Evolutionary conservation across 78 protist species (phyloP).

Genomic region (Diacronema lutheri): DNA sequence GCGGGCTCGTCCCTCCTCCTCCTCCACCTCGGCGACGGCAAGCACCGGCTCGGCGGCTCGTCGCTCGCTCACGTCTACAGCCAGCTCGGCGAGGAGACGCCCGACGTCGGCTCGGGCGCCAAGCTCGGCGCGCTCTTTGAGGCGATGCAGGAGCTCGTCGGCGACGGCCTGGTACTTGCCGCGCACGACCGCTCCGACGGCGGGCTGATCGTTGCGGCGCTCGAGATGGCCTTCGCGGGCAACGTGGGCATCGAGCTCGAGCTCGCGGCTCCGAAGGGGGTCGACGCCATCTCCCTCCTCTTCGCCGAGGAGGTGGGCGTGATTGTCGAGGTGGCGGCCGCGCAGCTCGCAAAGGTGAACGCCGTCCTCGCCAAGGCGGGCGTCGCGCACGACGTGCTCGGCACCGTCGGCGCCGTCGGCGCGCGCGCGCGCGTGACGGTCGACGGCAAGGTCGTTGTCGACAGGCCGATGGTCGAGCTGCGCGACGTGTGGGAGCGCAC

Average conservation of each 20-base stretch:
- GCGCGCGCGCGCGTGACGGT: background rate
- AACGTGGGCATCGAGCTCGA: conserved; percentile 55
- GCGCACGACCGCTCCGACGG: conserved; percentile 92
- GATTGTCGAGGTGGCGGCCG: conserved; percentile 47
- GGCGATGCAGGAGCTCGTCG: conserved; percentile 43
- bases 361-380: conserved; percentile 22
- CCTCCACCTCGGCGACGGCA: conserved; percentile 64
- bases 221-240: conserved; percentile 90
- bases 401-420: background rate
- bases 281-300: conserved; percentile 27
- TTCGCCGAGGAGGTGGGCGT: conserved; percentile 86
- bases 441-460: conserved; percentile 4
- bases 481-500: conserved; percentile 78
- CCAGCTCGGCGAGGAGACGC: conserved; percentile 56
- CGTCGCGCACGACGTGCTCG: background rate
- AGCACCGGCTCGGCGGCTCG: conserved; percentile 77
- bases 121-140: conserved; percentile 17
- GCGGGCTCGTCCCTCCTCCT: conserved; percentile 43
- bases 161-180: background rate
- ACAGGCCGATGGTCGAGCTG: background rate
- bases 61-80: conserved; percentile 72
- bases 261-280: conserved; percentile 23
- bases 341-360: background rate
- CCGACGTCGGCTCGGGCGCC: conserved; percentile 56
- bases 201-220: conserved; percentile 72